Conservation (phyloP, 1,139 yeast species). For the Hemisphaericaspora xylanilytica region DNA sequence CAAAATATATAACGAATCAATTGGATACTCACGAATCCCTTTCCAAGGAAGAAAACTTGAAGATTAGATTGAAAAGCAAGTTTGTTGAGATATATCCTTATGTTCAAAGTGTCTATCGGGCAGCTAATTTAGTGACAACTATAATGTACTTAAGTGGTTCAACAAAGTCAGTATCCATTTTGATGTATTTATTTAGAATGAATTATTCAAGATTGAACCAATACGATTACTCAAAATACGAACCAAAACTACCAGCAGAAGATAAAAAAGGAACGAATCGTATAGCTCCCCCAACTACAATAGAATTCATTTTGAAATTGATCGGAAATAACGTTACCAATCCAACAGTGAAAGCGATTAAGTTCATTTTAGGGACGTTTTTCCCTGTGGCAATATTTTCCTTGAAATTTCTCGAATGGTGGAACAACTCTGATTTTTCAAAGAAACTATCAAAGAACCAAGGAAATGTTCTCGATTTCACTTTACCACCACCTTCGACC, state of each 20-base stretch:
- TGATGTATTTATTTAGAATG: constrained; percentile 62
- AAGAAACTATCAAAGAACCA: constrained; percentile 55
- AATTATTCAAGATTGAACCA: constrained; percentile 68
- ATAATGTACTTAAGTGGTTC: constrained; percentile 68
- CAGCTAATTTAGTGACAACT: constrained; percentile 58
- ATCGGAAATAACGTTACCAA: constrained; percentile 29
- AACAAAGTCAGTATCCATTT: constrained; percentile 60
- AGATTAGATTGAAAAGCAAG: constrained; percentile 34
- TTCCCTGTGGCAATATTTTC: constrained; percentile 85
- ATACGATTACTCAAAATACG: constrained; percentile 57
- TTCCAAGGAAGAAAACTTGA: constrained; percentile 27
- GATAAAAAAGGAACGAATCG: constrained; percentile 24
- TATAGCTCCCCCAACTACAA: constrained; percentile 52
- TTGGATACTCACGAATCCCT: constrained; percentile 32
- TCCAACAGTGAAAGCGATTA: constrained; percentile 41
- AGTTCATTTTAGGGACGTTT: constrained; percentile 49
- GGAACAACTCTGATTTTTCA: constrained; percentile 80
- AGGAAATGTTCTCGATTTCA: constrained; percentile 47
- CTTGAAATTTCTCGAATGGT: constrained; percentile 91
- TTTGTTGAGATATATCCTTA: constrained; percentile 65
- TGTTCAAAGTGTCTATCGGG: constrained; percentile 45
- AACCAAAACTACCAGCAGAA: constrained; percentile 20
- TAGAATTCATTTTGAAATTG: constrained; percentile 39
- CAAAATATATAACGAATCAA: constrained; percentile 53
- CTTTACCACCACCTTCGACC: constrained; percentile 54